Percentiles rank a stretch among this genome's conserved stretches.
Evolutionary conservation across 768 basidiomycete species (phyloP).

Genomic region (Tylopilus cervinicoccineus): DNA sequence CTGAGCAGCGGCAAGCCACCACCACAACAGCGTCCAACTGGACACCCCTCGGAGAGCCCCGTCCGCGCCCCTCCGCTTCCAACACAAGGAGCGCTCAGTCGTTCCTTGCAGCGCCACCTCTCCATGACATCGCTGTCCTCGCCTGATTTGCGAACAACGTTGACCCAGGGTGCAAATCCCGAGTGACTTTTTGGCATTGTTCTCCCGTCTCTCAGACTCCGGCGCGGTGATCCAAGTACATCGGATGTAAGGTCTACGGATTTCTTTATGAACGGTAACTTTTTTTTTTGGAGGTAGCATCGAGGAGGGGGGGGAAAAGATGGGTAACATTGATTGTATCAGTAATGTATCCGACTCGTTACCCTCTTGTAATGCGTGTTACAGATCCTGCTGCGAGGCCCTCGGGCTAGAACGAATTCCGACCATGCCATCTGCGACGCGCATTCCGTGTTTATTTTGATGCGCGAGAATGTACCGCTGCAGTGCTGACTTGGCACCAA

Average conservation of each 20-base stretch:
- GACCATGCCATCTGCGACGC: too few relatives aligned
- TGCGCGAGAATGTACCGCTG: too few relatives aligned
- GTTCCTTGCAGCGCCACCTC: constrained; percentile 25
- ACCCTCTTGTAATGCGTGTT: constrained; percentile 23
- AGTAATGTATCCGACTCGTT: constrained; percentile 21
- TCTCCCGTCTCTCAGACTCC: neutral
- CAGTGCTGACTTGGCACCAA: neutral
- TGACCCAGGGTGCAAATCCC: constrained; percentile 13
- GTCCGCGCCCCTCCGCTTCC: neutral
- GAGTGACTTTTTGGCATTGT: constrained; percentile 3
- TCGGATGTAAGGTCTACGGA: constrained; percentile 1
- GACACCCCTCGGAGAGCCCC: constrained; percentile 11
- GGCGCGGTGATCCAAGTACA: neutral
- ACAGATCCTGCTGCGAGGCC: neutral
- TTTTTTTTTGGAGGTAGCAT: neutral
- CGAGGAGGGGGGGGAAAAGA: neutral
- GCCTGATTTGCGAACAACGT: constrained; percentile 21
- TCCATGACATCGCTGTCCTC: constrained; percentile 25
- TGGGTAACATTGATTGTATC: constrained; percentile 24
- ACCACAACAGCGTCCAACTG: constrained; percentile 30
- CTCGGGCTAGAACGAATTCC: too few relatives aligned
- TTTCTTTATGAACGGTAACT: constrained; percentile 9
- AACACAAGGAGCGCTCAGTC: constrained; percentile 13
- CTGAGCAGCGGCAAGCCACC: constrained; percentile 29
- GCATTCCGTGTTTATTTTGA: too few relatives aligned